These are phyloP conservation scores for Protomyces arabidopsidicola DNA, from an alignment of 1,139 yeast genomes.

Conservation along the genomic window DNA sequence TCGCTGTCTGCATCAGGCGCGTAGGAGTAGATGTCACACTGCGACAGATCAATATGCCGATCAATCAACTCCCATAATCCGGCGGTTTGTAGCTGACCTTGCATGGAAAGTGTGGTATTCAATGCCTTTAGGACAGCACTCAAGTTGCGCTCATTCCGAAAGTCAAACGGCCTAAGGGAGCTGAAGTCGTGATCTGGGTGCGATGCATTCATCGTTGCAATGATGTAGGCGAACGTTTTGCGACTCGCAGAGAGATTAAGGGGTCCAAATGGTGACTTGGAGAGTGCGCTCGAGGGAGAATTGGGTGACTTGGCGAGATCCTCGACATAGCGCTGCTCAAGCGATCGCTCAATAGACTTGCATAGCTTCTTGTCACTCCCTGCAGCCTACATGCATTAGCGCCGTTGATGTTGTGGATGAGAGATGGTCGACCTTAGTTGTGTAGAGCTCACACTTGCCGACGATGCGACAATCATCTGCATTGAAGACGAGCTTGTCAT, in stretches of 20 bases:
- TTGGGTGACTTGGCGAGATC: constrained; percentile 20
- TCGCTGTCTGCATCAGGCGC: constrained; percentile 28
- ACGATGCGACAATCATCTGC: constrained; percentile 79
- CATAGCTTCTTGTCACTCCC: constrained; percentile 83
- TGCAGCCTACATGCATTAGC: constrained; percentile 50
- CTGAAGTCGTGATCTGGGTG: constrained; percentile 96
- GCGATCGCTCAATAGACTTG: constrained; percentile 78
- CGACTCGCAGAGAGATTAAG: constrained; percentile 76
- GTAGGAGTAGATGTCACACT: constrained; percentile 28
- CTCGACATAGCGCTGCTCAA: constrained; percentile 36
- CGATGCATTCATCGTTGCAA: constrained; percentile 83
- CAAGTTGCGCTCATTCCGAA: constrained; percentile 52
- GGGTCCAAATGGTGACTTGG: constrained; percentile 85
- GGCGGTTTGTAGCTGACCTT: constrained; percentile 41
- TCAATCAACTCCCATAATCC: constrained; percentile 90
- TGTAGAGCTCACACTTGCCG: constrained; percentile 92
- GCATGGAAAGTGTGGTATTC: constrained; percentile 77
- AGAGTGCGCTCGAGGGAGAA: constrained; percentile 31
- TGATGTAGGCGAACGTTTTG: constrained; percentile 81
- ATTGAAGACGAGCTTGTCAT: constrained; percentile 80
- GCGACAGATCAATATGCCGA: constrained; percentile 70
- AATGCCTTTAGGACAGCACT: constrained; percentile 63
- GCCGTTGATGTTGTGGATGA: background rate
- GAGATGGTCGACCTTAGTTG: constrained; percentile 55
- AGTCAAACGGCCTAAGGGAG: constrained; percentile 79